Base-by-base conservation (phyloP, 306 rosid genomes). In the Cucurbita pepo region DNA sequence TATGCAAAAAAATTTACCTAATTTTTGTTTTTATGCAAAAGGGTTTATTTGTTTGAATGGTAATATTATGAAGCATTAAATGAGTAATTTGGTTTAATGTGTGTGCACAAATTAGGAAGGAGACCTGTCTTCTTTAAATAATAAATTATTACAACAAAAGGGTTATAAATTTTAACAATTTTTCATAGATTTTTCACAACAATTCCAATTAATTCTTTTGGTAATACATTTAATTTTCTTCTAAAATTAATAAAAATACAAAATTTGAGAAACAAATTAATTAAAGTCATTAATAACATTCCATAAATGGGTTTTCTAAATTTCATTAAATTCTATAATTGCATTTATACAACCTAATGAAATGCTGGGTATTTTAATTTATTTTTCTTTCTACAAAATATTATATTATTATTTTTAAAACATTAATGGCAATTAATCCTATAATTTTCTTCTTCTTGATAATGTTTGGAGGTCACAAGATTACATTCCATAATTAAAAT, bases 271-370 rank as follows among this genome's bases (percentile, higher is more conserved):
- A 45, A 66, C 41, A 45, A 18, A 44, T 47, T 48, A 69, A 69
- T 69, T 69, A 48, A 47, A 67, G 73, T 69, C 57, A 69, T 75
- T 40, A 70, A 80, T 45, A 34, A 62, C 12, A 14, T 76, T 76
- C 75, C 69, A 47, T 56, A 65, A 40, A 7, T 22, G 34, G 1
- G 54, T 5, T 40, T 16, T 59, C 53, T 65, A 59, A 80, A 58
- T 65, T 54, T 57, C 41, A 40, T 72, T 52, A 72, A 40, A 64
- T 65, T 60, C 41, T 40, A 69, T 22, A 69, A 69, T 69, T 69
- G 58, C 43, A 69, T 25, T 47, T 6, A 50, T 69, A 34, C 43
- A 69, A 69, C 73, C 56, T 22, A 52, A 50, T 69, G 54, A 8
- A 69, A 48, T 48, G 73, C 73, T 69, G 73, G 57, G 73, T 69